phyloP scores from a whole-genome alignment of 306 rosid genomes.

The Citrullus mucosospermus region DNA sequence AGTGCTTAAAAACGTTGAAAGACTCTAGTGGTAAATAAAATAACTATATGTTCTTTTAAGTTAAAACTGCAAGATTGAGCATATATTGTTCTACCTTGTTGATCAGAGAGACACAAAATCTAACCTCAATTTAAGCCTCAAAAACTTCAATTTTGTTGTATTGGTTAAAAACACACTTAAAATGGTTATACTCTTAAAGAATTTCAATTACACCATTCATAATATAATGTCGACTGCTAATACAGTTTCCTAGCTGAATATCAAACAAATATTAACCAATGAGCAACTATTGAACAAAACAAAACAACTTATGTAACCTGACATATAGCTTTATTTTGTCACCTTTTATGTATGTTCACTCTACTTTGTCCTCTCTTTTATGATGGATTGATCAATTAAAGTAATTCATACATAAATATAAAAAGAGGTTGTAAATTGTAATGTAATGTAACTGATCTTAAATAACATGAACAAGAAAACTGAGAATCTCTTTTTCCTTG shows the following conservation, averaged over 20 bases:
- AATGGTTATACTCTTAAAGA: background rate
- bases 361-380: background rate
- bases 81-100: background rate
- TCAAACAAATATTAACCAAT: background rate
- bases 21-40: background rate
- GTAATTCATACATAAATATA: background rate
- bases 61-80: background rate
- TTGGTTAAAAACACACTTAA: background rate
- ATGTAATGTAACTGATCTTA: background rate
- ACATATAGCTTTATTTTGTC: background rate
- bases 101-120: background rate
- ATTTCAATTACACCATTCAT: background rate
- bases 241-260: background rate
- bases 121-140: background rate
- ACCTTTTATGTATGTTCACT: background rate
- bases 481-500: background rate
- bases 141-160: background rate
- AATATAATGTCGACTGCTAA: too few species aligned
- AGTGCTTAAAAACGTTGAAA: too few species aligned
- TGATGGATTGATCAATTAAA: background rate
- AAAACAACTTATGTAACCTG: background rate
- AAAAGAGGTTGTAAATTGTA: background rate
- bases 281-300: background rate
- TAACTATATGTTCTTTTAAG: background rate
- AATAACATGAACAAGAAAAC: background rate